These are phyloP conservation scores for Gastrolobium bilobum DNA, from an alignment of 306 rosid genomes.

Conservation along the genomic window DNA sequence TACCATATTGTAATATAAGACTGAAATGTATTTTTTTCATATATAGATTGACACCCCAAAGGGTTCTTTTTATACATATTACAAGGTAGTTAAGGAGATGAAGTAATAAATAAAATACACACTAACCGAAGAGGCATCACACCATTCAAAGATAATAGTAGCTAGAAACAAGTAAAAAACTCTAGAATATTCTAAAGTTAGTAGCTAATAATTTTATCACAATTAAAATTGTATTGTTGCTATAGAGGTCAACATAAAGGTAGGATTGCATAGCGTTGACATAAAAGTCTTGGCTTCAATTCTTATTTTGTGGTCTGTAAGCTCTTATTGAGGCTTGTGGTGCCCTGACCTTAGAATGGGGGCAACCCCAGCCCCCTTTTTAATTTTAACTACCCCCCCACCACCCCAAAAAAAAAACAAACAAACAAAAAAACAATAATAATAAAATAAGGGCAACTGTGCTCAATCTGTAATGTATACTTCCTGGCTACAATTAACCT, in stretches of 20 bases:
- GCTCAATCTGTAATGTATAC: not conserved
- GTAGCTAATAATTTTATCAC: not conserved
- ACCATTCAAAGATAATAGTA: too few relatives aligned
- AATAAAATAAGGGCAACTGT: not conserved
- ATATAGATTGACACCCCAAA: too few relatives aligned
- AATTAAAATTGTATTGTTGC: slow-evolving; percentile 17
- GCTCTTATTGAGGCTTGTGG: slow-evolving; percentile 1
- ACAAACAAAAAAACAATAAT: too few relatives aligned
- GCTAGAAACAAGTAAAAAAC: too few relatives aligned
- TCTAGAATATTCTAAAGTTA: not conserved
- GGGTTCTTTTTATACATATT: too few relatives aligned
- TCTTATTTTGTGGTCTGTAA: not conserved
- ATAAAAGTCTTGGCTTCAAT: not conserved
- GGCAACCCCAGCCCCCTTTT: not conserved
- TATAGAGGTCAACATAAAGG: slow-evolving; percentile 11
- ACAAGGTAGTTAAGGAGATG: too few relatives aligned
- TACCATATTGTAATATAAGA: too few relatives aligned
- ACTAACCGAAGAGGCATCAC: too few relatives aligned
- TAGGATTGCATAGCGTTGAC: not conserved
- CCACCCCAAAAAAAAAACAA: too few relatives aligned
- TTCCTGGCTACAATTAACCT: not conserved
- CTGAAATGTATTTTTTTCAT: too few relatives aligned
- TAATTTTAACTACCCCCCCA: not conserved
- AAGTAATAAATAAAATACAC: too few relatives aligned
- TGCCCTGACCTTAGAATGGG: not conserved